Evolutionary conservation across 441 rosid species (phyloP), one percentile per base, ranked within the genome.

Genomic region (Populus trichocarpa): DNA sequence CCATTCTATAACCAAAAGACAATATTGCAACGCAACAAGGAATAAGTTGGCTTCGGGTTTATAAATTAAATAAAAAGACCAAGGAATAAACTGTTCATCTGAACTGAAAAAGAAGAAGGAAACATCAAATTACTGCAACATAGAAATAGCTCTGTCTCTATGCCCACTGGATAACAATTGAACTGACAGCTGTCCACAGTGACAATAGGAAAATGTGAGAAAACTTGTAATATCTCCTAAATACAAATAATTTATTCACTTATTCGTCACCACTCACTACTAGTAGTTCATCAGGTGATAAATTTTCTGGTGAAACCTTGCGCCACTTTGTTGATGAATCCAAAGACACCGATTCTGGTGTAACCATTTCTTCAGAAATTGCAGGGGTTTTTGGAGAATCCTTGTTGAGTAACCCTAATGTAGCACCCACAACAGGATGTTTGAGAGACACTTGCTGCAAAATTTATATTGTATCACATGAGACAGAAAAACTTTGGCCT

Each of bases 381-480:
- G 70, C 74, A 46, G 75, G 82, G 67, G 71, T 26, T 73, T 80
- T 22, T 16, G 86, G 76, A 76, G 84, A 65, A 36, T 77, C 68
- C 68, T 66, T 85, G 50, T 68, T 75, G 35, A 88, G 89, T 81
- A 96, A 80, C 68, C 93, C 98, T 78, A 96, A 85, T 78, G 81
- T 93, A 69, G 81, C 80, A 67, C 90, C 87, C 68, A 92, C 83
- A 70, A 70, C 80, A 75, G 98, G 93, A 84, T 93, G 85, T 74
- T 85, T 89, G 83, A 96, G 85, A 75, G 86, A 80, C 77, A 91
- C 66, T 84, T 91, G 93, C 99, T 96, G 96, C 89, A 87, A 66
- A 67, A 38, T 85, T 38, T 50, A 75, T 78, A 75, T 78, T 67
- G 26, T n/a, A 32, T 67, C 68, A 22, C 14, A 77, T 22, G 11